Base-by-base conservation (phyloP, 179 eudicot genomes). In the Silene coronaria region DNA sequence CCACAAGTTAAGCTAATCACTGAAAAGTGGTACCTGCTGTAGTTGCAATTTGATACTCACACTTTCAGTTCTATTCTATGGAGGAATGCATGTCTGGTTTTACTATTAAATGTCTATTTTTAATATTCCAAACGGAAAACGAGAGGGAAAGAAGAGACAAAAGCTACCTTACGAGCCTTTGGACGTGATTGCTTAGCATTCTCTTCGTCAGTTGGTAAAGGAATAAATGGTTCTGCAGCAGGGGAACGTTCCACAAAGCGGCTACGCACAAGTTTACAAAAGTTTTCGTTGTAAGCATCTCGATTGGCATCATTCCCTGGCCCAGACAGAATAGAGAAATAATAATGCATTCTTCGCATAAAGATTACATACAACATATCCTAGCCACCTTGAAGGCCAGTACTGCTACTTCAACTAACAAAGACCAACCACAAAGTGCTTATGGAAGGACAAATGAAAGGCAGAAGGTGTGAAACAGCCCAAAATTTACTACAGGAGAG, bases 171-270 rank as follows among this genome's bases (percentile, higher is more conserved):
- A 64, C 68, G 57, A 78, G 5, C 81, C 67, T 79, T 87, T n/a
- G 88, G 77, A 48, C 84, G 86, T 61, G 83, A 80, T 81, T 85
- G 88, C 87, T 86, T 86, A 59, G 84, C 73, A 67, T 76, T 30
- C 65, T 85, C 92, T 12, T 82, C 91, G 9, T 84, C 86, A 30
- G 70, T 24, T 76, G 83, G 77, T 75, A 87, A 84, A 75, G 86
- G 75, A 71, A 91, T 73, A 63, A 78, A 80, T 36, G 96, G 96
- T 70, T 89, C 94, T 81, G 90, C 87, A 67, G 83, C 84, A 74
- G 97, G 98, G 66, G 93, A 95, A 4, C 89, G 89, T 80, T 92
- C 97, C 68, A 89, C 81, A 77, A 78, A 89, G 55, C 89, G 89
- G 53, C 88, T 80, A 32, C 69, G 75, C 62, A 90, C 88, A 81